These are phyloP conservation scores for Micractinium conductrix DNA, from an alignment of 139 green algal genomes.

Conservation along the genomic window DNA sequence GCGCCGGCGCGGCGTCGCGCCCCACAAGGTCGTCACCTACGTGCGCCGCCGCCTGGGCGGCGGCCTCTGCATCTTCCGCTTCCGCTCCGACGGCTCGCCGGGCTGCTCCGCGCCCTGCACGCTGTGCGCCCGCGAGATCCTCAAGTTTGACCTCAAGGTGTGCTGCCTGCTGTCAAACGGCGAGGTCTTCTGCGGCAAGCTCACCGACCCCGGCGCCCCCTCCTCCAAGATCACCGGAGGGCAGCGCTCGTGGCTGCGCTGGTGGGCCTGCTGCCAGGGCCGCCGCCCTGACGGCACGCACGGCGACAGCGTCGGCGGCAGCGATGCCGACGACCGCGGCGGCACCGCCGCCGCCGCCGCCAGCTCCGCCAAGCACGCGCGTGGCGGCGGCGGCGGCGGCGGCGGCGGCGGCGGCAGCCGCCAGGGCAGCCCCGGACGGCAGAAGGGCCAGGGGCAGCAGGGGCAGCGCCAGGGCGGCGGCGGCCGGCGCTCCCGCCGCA, in stretches of 20 bases:
- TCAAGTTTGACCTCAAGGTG: slow-evolving; percentile 62
- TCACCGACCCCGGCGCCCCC: slow-evolving; percentile 20
- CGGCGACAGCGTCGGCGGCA: not conserved
- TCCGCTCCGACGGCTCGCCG: slow-evolving; percentile 59
- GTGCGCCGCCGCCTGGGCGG: slow-evolving; percentile 68
- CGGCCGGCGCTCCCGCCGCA: not conserved
- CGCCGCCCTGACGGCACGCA: not conserved
- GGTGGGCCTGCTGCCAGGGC: slow-evolving; percentile 1
- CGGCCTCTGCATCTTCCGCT: slow-evolving; percentile 59
- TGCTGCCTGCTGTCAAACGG: slow-evolving; percentile 25
- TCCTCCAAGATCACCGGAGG: slow-evolving; percentile 7
- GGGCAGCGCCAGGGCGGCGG: not conserved
- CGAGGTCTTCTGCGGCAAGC: slow-evolving; percentile 16
- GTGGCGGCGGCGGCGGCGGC: not conserved
- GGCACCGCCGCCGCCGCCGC: too few relatives aligned
- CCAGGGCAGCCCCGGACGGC: too few relatives aligned
- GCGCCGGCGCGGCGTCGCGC: slow-evolving; percentile 52
- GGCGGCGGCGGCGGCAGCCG: not conserved
- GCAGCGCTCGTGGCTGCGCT: slow-evolving; percentile 22
- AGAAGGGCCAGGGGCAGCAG: not conserved
- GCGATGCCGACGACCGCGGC: not conserved
- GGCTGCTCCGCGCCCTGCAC: slow-evolving; percentile 69
- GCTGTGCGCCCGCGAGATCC: slow-evolving; percentile 59
- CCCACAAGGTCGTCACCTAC: slow-evolving; percentile 58
- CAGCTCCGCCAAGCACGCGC: too few relatives aligned